These are phyloP conservation scores for Pseudocercospora vitis DNA, from an alignment of 2,329 filamentous ascomycete genomes.

Conservation along the genomic window DNA sequence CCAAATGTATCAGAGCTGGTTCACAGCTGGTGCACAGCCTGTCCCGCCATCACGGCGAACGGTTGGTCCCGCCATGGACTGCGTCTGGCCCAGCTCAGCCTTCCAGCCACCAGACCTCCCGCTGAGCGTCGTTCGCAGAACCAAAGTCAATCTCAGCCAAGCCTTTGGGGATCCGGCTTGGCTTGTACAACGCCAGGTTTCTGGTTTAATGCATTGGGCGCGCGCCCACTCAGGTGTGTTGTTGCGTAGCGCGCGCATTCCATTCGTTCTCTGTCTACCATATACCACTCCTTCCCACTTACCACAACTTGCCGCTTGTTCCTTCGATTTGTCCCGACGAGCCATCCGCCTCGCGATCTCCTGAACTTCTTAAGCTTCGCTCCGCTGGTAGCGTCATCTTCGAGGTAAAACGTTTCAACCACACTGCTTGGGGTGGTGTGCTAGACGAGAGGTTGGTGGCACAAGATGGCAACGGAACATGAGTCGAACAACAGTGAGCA, in stretches of 20 bases:
- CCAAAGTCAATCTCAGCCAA: slow-evolving; percentile 4
- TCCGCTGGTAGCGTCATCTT: neutral
- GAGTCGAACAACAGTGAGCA: neutral
- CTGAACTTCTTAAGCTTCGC: neutral
- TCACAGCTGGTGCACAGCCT: no score
- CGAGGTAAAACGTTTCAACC: neutral
- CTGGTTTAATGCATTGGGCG: neutral
- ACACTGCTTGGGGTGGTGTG: neutral
- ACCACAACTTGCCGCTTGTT: neutral
- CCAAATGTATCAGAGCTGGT: no score
- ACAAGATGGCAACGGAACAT: slow-evolving; percentile 1
- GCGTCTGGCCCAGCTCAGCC: neutral
- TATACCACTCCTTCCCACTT: neutral
- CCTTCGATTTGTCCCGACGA: neutral
- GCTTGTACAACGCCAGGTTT: neutral
- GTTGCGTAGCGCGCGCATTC: slow-evolving; percentile 1
- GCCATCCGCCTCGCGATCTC: neutral
- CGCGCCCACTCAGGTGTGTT: neutral
- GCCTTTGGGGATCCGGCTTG: slow-evolving; percentile 2
- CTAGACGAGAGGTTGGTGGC: neutral
- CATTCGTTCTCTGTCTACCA: neutral
- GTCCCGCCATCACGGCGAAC: no score
- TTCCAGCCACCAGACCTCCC: slow-evolving; percentile 1
- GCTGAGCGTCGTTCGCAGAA: neutral
- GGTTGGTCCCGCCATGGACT: no score